Percentiles rank a stretch among this genome's conserved stretches.
These are phyloP conservation scores for Pulveroboletus sp. DNA, from an alignment of 768 basidiomycete species.

Conservation along the genomic window DNA sequence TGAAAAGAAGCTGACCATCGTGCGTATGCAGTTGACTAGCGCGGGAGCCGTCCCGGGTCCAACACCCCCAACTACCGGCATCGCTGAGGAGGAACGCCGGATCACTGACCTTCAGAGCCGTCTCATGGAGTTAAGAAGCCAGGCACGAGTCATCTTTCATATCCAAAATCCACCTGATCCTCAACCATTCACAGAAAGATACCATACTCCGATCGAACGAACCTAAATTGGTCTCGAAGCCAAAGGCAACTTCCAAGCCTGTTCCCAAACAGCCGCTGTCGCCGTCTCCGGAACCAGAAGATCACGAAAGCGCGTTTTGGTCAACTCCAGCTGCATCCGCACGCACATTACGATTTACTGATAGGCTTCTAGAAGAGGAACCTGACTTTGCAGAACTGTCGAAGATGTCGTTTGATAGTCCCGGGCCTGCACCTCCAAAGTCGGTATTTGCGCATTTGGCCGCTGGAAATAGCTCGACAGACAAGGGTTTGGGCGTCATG, in stretches of 20 bases:
- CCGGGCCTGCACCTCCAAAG: conserved; percentile 33
- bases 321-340: conserved; percentile 49
- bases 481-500: conserved; percentile 1
- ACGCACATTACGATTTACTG: conserved; percentile 59
- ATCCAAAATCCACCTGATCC: neutral
- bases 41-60: conserved; percentile 14
- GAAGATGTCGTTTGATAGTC: conserved; percentile 41
- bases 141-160: conserved; percentile 25
- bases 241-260: conserved; percentile 10
- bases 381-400: conserved; percentile 53
- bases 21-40: conserved; percentile 13
- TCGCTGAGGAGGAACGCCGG: conserved; percentile 38
- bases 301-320: conserved; percentile 59
- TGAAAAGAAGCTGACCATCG: neutral
- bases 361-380: conserved; percentile 59
- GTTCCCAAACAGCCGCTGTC: conserved; percentile 12
- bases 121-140: conserved; percentile 38
- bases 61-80: conserved; percentile 24
- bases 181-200: conserved; percentile 23
- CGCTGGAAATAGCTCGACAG: conserved; percentile 6
- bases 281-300: conserved; percentile 27
- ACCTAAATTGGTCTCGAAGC: conserved; percentile 2
- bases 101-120: conserved; percentile 41
- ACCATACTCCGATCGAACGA: conserved; percentile 23
- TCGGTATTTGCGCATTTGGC: conserved; percentile 27